Conservation (phyloP, 2,329 filamentous ascomycete genomes). For the Hypoxylon sp. region DNA sequence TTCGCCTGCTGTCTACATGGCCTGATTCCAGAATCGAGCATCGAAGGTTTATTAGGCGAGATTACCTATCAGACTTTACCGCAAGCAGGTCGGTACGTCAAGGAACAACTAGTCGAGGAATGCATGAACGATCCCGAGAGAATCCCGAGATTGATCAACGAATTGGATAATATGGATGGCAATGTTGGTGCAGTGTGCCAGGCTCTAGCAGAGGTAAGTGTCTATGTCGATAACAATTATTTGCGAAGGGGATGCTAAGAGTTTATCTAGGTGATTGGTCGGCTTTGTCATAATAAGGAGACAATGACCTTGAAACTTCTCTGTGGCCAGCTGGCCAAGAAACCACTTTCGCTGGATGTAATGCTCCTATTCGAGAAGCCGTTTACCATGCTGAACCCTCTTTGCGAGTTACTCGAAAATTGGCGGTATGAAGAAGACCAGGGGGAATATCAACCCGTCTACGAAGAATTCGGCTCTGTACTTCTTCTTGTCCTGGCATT, state of each 20-base stretch:
- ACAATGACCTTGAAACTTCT: conserved; percentile 82
- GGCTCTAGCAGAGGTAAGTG: conserved; percentile 74
- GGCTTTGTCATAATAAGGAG: conserved; percentile 75
- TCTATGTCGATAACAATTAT: background rate
- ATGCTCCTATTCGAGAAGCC: conserved; percentile 79
- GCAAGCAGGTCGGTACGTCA: conserved; percentile 75
- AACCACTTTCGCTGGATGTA: conserved; percentile 76
- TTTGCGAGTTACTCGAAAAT: conserved; percentile 78
- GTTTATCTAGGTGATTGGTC: conserved; percentile 65
- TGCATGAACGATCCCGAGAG: conserved; percentile 80
- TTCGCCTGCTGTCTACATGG: conserved; percentile 90
- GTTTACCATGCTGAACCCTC: conserved; percentile 72
- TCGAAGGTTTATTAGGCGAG: conserved; percentile 83
- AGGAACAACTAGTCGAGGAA: conserved; percentile 79
- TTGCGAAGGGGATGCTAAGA: conserved; percentile 1
- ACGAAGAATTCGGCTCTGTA: conserved; percentile 84
- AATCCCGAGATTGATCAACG: conserved; percentile 78
- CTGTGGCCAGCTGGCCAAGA: conserved; percentile 76
- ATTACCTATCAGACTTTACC: conserved; percentile 83
- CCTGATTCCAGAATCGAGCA: conserved; percentile 79
- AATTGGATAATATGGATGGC: conserved; percentile 89
- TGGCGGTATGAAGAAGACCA: conserved; percentile 87
- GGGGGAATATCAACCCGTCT: conserved; percentile 83
- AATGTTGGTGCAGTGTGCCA: conserved; percentile 87
- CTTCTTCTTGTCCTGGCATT: conserved; percentile 77